Evolutionary conservation across 108 stramenopile genomes (phyloP), one percentile per base, ranked within the genome.

Genomic region (Cylindrotheca fusiformis): DNA sequence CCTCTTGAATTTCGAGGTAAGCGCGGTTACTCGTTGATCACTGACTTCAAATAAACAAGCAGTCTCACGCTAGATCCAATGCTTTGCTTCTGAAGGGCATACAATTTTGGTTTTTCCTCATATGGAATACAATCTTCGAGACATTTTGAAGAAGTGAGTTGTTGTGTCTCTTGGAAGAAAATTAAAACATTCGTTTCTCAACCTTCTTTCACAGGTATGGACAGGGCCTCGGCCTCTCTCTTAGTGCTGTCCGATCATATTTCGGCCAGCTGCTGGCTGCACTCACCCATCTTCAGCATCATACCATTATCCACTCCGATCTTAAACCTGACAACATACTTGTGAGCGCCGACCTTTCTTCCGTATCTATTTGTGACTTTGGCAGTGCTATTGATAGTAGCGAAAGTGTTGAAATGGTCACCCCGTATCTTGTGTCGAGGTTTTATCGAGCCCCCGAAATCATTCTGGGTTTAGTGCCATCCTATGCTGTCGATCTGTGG

Each of bases 401-500:
- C 24, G 60, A 49, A 0, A 31, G 50, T 21, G 30, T 48, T 12
- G 44, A 72, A 52, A 82, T 87, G 30, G 89, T 95, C 2, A 96
- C 99, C 10, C 97, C 97, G 12, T 98, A 98, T 59, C 85, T 99
- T 1, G 98, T 99, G 4, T 91, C 90, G n/a, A 80, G 98, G 22
- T 99, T 96, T 65, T 99, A 99, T 66, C 90, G 99, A 28, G 94
- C 97, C 0, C 99, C 99, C 0, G 99, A 99, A 76, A 88, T 99
- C n/a, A 95, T 99, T 21, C 77, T 99, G 62, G 99, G 99, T 12
- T 61, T 98, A 29, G 64, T 85, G 45, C 96, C 97, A 57, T 92
- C 95, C 69, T 70, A 79, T 44, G 82, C 88, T 20, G 82, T 98
- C 27, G 99, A 99, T 69, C 55, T 98, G 10, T 99, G 98, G 98